A percentile compares a stretch with the other conserved stretches of the same genome.
These are phyloP conservation scores for Bjerkandera adusta DNA, from an alignment of 1,284 basidiomycete species.

Conservation along the genomic window DNA sequence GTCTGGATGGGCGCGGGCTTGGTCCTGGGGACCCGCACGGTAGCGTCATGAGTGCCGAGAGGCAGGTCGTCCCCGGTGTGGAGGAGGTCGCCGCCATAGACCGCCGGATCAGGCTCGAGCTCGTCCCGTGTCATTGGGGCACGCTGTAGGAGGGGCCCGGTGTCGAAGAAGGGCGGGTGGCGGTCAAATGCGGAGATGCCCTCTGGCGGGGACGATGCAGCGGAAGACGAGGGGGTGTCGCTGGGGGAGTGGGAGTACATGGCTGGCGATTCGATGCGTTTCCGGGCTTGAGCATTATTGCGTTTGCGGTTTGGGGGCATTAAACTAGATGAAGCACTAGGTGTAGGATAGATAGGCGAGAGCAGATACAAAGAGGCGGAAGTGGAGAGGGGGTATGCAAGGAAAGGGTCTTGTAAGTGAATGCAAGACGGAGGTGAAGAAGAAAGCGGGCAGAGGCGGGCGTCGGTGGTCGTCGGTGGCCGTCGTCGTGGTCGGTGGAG, in stretches of 20 bases:
- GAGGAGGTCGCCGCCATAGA: not conserved
- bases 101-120: not conserved
- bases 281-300: constrained; percentile 24
- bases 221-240: constrained; percentile 12
- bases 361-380: constrained; percentile 12
- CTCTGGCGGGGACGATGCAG: constrained; percentile 10
- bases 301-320: constrained; percentile 28
- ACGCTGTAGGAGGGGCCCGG: constrained; percentile 11
- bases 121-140: no score
- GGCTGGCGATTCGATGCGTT: constrained; percentile 16
- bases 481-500: constrained; percentile 17
- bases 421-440: constrained; percentile 22
- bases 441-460: not conserved
- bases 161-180: constrained; percentile 2
- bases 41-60: no score
- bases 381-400: not conserved
- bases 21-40: no score
- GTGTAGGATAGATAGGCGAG: constrained; percentile 18
- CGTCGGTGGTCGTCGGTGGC: not conserved
- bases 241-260: constrained; percentile 12
- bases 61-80: no score
- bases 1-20: no score
- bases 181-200: constrained; percentile 1
- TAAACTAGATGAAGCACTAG: constrained; percentile 24
- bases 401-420: constrained; percentile 23